Conservation (phyloP, 495 filamentous ascomycete genomes). For the Hypoxylon lienhwacheense region DNA sequence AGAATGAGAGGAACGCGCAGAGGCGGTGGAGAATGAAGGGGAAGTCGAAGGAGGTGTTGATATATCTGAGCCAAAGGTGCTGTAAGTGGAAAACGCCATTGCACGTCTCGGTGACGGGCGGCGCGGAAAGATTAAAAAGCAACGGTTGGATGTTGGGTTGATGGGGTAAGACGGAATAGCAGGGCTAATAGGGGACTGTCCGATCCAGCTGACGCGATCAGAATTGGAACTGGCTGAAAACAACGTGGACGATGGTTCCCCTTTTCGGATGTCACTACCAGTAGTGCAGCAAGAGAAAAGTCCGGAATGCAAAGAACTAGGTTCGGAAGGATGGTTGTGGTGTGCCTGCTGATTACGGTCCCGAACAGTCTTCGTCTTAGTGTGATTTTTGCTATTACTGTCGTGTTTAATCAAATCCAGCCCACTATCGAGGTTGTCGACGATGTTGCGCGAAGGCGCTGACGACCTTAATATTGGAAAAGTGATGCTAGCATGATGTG, state of each 20-base stretch:
- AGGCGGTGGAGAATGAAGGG: slow-evolving; percentile 49
- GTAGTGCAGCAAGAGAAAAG: slow-evolving; percentile 40
- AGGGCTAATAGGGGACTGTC: slow-evolving; percentile 31
- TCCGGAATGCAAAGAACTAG: slow-evolving; percentile 38
- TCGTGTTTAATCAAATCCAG: slow-evolving; percentile 32
- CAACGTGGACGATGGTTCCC: slow-evolving; percentile 31
- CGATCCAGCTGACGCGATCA: slow-evolving; percentile 22
- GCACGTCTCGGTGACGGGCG: slow-evolving; percentile 35
- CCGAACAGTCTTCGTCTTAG: slow-evolving; percentile 27
- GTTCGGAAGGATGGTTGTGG: slow-evolving; percentile 32
- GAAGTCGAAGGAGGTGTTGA: slow-evolving; percentile 58
- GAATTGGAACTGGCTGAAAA: slow-evolving; percentile 14
- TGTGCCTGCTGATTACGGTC: slow-evolving; percentile 35
- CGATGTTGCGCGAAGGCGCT: slow-evolving; percentile 22
- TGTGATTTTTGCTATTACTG: slow-evolving; percentile 28
- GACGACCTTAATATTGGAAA: slow-evolving; percentile 36
- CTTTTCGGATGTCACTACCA: slow-evolving; percentile 37
- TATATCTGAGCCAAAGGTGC: slow-evolving; percentile 52
- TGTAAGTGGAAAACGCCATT: slow-evolving; percentile 56
- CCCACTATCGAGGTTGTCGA: slow-evolving; percentile 18
- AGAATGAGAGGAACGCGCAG: slow-evolving; percentile 54
- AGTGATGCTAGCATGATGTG: slow-evolving; percentile 21
- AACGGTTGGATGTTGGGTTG: slow-evolving; percentile 33
- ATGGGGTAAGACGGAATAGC: slow-evolving; percentile 30
- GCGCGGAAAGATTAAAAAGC: slow-evolving; percentile 31